Evolutionary conservation across 805 yeast genomes (phyloP).

Genomic region (Kodamaea kaohsiungensis): DNA sequence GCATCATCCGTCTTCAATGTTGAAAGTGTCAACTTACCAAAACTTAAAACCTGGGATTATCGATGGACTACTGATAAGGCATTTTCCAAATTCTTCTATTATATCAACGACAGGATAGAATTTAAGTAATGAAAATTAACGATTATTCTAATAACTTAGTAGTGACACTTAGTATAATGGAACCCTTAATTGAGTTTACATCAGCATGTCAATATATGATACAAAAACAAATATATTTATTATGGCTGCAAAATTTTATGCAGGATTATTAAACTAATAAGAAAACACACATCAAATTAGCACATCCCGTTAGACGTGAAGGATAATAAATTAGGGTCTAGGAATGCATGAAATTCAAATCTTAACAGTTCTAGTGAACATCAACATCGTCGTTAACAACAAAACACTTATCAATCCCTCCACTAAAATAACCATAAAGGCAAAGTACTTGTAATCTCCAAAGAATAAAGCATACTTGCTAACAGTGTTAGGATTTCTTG

Average conservation of each 20-base stretch:
- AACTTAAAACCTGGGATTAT: neutral
- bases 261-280: too few relatives aligned
- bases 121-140: too few relatives aligned
- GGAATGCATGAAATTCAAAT: neutral
- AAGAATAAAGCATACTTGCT: conserved; percentile 6
- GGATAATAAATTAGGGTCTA: neutral
- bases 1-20: neutral
- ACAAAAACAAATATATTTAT: too few relatives aligned
- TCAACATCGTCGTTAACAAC: conserved; percentile 3
- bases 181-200: too few relatives aligned
- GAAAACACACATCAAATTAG: neutral
- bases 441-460: conserved; percentile 9
- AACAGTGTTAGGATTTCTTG: neutral
- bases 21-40: neutral
- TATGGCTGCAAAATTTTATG: neutral
- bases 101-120: neutral
- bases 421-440: conserved; percentile 2
- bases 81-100: neutral
- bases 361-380: neutral
- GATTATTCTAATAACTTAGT: too few relatives aligned
- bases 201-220: too few relatives aligned
- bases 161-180: too few relatives aligned
- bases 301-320: neutral
- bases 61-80: neutral
- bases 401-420: conserved; percentile 2